These are phyloP conservation scores for Xerocomellus chrysenteron DNA, from an alignment of 768 basidiomycete species.

Conservation along the genomic window DNA sequence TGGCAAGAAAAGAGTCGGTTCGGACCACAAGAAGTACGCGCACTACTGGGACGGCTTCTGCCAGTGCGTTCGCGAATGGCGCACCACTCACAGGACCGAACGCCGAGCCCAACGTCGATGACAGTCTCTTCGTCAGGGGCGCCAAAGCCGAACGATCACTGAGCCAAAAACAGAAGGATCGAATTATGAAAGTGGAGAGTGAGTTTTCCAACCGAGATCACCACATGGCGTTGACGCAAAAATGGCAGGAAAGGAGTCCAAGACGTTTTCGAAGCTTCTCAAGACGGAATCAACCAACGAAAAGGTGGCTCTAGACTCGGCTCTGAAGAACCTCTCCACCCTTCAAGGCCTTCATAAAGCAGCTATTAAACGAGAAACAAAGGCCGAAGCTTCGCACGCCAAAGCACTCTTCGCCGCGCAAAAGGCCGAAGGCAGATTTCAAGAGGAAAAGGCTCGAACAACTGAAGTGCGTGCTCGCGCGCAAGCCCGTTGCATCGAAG, in stretches of 20 bases:
- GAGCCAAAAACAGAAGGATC: constrained; percentile 49
- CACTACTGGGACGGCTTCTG: constrained; percentile 14
- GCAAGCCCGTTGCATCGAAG: constrained; percentile 45
- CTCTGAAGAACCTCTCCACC: constrained; percentile 62
- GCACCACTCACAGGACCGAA: constrained; percentile 52
- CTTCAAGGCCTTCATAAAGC: constrained; percentile 71
- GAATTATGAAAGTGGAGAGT: constrained; percentile 55
- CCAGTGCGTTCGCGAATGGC: constrained; percentile 57
- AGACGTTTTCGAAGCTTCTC: constrained; percentile 65
- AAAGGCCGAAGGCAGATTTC: constrained; percentile 59
- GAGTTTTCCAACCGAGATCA: constrained; percentile 10
- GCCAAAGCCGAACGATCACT: constrained; percentile 48
- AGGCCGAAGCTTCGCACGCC: constrained; percentile 51
- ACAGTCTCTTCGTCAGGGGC: constrained; percentile 41
- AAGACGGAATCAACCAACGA: constrained; percentile 68
- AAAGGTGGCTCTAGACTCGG: constrained; percentile 56
- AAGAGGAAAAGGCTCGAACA: constrained; percentile 59
- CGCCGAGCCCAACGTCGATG: constrained; percentile 42
- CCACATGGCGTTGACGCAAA: not conserved
- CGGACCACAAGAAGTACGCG: constrained; percentile 23
- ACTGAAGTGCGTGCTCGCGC: constrained; percentile 51
- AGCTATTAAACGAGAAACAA: constrained; percentile 64
- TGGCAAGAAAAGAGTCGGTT: constrained; percentile 23
- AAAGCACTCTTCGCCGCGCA: constrained; percentile 57
- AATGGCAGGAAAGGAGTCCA: constrained; percentile 53